phyloP scores from a whole-genome alignment of 805 yeast genomes.

The Maudiozyma pseudohumilis region DNA sequence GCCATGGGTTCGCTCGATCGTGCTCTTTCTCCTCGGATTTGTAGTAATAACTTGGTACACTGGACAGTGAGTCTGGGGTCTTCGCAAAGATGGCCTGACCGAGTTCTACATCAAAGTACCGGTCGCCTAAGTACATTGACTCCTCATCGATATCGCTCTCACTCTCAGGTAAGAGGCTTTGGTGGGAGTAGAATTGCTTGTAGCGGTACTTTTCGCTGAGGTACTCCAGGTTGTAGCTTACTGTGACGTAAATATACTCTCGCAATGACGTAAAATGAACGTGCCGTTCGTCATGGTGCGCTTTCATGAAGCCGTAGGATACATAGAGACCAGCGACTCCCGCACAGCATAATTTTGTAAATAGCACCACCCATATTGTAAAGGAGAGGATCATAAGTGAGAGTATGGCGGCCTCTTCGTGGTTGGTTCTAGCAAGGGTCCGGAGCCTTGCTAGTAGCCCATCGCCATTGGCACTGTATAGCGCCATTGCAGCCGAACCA shows the following conservation, averaged over 20 bases:
- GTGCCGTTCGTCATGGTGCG: too few species aligned
- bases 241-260: slow-evolving; percentile 50
- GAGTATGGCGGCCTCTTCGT: slow-evolving; percentile 58
- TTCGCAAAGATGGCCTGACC: slow-evolving; percentile 3
- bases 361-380: slow-evolving; percentile 61
- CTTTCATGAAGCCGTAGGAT: slow-evolving; percentile 31
- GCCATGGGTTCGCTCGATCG: too few species aligned
- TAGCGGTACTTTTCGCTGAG: slow-evolving; percentile 25
- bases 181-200: slow-evolving; percentile 9
- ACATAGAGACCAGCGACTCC: slow-evolving; percentile 43
- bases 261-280: slow-evolving; percentile 37
- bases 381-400: slow-evolving; percentile 71
- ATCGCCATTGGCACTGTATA: slow-evolving; percentile 20
- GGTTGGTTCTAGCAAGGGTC: slow-evolving; percentile 49
- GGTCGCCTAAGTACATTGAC: not conserved
- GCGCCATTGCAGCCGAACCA: slow-evolving; percentile 9
- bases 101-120: slow-evolving; percentile 3
- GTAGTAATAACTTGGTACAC: slow-evolving; percentile 11
- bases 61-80: slow-evolving; percentile 8
- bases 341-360: slow-evolving; percentile 46
- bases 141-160: too few species aligned
- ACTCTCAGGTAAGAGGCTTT: slow-evolving; percentile 1
- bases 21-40: too few species aligned
- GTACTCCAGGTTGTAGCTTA: slow-evolving; percentile 46
- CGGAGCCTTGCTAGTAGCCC: slow-evolving; percentile 38